These are phyloP conservation scores for Tulasnella sp. DNA, from an alignment of 768 basidiomycete genomes.

Conservation along the genomic window DNA sequence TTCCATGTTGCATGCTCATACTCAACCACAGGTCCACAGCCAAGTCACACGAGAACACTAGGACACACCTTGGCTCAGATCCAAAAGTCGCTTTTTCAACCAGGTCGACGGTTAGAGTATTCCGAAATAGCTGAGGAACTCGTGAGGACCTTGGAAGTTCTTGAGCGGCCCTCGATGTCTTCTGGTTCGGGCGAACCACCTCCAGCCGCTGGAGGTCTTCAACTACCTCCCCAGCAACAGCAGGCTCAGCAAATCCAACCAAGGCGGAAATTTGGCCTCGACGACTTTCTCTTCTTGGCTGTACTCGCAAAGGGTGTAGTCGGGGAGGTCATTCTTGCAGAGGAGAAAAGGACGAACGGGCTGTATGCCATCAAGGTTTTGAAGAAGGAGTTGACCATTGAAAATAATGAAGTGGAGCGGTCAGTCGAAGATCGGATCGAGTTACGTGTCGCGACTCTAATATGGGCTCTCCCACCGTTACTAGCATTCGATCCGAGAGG, in stretches of 20 bases:
- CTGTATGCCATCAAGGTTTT: slow-evolving; percentile 98
- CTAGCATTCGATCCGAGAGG: slow-evolving; percentile 95
- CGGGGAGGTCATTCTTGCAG: slow-evolving; percentile 99
- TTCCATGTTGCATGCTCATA: too few species aligned
- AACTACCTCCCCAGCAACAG: slow-evolving; percentile 26
- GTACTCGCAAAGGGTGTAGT: slow-evolving; percentile 99
- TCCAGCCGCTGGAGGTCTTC: slow-evolving; percentile 24
- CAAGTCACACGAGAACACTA: too few species aligned
- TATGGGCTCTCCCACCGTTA: not conserved
- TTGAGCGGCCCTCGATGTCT: too few species aligned
- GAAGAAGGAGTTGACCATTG: slow-evolving; percentile 99
- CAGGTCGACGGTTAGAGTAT: too few species aligned
- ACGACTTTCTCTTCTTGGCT: slow-evolving; percentile 98
- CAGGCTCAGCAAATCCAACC: slow-evolving; percentile 26
- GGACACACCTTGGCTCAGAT: too few species aligned
- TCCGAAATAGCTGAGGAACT: too few species aligned
- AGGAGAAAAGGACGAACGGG: slow-evolving; percentile 86
- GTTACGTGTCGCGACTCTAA: not conserved
- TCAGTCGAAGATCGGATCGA: slow-evolving; percentile 32
- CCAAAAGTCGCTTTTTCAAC: too few species aligned
- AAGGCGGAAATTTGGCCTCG: slow-evolving; percentile 80
- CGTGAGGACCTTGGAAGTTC: too few species aligned
- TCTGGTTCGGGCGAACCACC: too few species aligned
- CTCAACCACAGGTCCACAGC: too few species aligned
- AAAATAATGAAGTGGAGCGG: slow-evolving; percentile 99